Conservation (phyloP, 768 basidiomycete species). For the Serendipita vermifera region DNA sequence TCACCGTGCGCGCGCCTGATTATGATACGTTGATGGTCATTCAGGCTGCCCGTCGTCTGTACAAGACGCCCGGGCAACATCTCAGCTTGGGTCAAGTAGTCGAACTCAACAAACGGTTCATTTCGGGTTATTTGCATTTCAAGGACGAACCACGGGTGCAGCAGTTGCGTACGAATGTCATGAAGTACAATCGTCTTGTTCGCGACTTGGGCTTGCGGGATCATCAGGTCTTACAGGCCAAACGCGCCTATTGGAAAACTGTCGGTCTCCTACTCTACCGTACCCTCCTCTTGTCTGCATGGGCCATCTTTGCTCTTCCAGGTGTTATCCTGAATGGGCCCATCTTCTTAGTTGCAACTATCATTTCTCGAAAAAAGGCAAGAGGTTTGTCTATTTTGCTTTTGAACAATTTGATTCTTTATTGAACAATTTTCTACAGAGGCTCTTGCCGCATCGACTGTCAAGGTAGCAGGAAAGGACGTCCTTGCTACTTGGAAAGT, state of each 20-base stretch:
- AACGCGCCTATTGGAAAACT: slow-evolving; percentile 77
- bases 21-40: slow-evolving; percentile 99
- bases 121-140: slow-evolving; percentile 87
- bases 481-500: slow-evolving; percentile 99
- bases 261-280: slow-evolving; percentile 75
- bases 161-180: slow-evolving; percentile 62
- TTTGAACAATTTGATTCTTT: neutral
- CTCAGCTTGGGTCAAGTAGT: slow-evolving; percentile 92
- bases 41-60: slow-evolving; percentile 86
- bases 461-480: slow-evolving; percentile 91
- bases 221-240: slow-evolving; percentile 86
- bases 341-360: slow-evolving; percentile 79
- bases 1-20: slow-evolving; percentile 90
- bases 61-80: slow-evolving; percentile 89
- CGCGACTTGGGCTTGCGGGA: slow-evolving; percentile 85
- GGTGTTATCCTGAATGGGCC: slow-evolving; percentile 86
- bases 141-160: slow-evolving; percentile 84
- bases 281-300: slow-evolving; percentile 56
- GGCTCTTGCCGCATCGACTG: slow-evolving; percentile 87
- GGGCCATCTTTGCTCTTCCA: slow-evolving; percentile 77
- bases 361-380: slow-evolving; percentile 80
- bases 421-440: slow-evolving; percentile 34
- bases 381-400: slow-evolving; percentile 42
- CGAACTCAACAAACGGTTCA: slow-evolving; percentile 80
- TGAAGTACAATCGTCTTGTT: slow-evolving; percentile 79